phyloP scores from a whole-genome alignment of 1,284 basidiomycete species.

The Omphalotus olearius region DNA sequence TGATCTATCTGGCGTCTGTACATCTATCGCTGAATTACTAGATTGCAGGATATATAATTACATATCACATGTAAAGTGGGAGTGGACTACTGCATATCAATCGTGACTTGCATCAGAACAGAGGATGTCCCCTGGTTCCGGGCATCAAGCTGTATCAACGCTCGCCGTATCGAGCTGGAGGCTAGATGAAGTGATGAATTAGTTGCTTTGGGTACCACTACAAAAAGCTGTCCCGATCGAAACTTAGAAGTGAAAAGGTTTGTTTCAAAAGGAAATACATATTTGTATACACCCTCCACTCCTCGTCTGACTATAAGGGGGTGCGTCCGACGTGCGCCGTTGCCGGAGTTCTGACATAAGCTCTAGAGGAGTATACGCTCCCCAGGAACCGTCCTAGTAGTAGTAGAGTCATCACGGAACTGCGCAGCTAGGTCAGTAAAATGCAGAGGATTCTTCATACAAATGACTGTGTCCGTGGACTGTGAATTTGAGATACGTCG shows the following conservation, averaged over 20 bases:
- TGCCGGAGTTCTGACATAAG: background rate
- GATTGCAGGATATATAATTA: background rate
- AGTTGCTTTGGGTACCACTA: constrained; percentile 4
- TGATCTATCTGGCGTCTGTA: background rate
- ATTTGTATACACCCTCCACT: background rate
- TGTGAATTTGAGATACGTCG: too few relatives aligned
- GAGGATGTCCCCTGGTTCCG: constrained; percentile 4
- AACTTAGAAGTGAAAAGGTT: background rate
- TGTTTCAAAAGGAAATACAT: background rate
- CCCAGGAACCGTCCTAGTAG: too few relatives aligned
- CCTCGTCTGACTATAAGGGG: background rate
- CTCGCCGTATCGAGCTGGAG: constrained; percentile 3
- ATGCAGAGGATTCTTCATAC: too few relatives aligned
- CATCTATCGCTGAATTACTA: background rate
- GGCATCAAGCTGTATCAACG: constrained; percentile 1
- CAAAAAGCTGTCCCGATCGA: background rate
- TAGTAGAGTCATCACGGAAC: too few relatives aligned
- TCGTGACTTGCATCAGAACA: background rate
- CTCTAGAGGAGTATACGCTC: background rate
- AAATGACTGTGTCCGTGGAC: too few relatives aligned
- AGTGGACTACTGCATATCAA: background rate
- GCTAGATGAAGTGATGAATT: constrained; percentile 5
- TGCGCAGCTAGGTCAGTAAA: too few relatives aligned
- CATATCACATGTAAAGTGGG: background rate
- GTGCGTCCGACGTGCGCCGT: background rate